A percentile compares a stretch with the other conserved stretches of the same genome.
phyloP scores from a whole-genome alignment of 2,329 filamentous ascomycete species.

The Aureobasidium vineae region DNA sequence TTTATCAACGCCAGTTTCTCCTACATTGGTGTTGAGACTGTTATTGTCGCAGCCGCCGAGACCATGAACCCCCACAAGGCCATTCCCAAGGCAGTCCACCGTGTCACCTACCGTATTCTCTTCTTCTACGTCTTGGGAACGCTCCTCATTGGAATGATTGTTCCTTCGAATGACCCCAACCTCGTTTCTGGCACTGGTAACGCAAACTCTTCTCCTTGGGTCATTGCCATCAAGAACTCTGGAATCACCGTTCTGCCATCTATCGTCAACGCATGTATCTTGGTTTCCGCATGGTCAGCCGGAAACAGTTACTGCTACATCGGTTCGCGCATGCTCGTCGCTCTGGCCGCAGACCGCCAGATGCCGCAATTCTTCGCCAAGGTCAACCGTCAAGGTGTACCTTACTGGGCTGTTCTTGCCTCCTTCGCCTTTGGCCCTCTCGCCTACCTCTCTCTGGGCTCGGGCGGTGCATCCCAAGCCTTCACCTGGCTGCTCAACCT shows the following conservation, averaged over 20 bases:
- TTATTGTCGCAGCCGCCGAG: slow-evolving; percentile 57
- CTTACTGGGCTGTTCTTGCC: slow-evolving; percentile 51
- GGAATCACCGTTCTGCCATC: slow-evolving; percentile 66
- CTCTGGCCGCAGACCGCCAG: slow-evolving; percentile 59
- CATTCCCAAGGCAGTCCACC: slow-evolving; percentile 54
- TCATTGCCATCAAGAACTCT: slow-evolving; percentile 68
- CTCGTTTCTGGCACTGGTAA: slow-evolving; percentile 49
- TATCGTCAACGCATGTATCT: slow-evolving; percentile 73
- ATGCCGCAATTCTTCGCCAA: slow-evolving; percentile 58
- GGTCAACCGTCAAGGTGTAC: slow-evolving; percentile 53
- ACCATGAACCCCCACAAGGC: slow-evolving; percentile 51
- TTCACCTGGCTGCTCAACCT: slow-evolving; percentile 33
- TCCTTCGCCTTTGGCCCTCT: slow-evolving; percentile 47
- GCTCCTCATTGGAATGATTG: slow-evolving; percentile 58
- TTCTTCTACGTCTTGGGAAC: slow-evolving; percentile 59
- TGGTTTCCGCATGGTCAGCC: slow-evolving; percentile 68
- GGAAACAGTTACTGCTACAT: slow-evolving; percentile 57
- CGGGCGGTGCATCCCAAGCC: slow-evolving; percentile 32
- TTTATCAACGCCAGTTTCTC: slow-evolving; percentile 48
- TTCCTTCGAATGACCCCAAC: slow-evolving; percentile 54
- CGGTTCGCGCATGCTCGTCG: slow-evolving; percentile 60
- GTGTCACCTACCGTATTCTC: slow-evolving; percentile 55
- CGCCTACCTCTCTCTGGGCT: slow-evolving; percentile 42
- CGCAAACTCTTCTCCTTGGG: slow-evolving; percentile 55
- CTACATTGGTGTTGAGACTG: slow-evolving; percentile 54